Evolutionary conservation across 2,329 filamentous ascomycete genomes (phyloP).

Genomic region (Pseudocercospora musae): DNA sequence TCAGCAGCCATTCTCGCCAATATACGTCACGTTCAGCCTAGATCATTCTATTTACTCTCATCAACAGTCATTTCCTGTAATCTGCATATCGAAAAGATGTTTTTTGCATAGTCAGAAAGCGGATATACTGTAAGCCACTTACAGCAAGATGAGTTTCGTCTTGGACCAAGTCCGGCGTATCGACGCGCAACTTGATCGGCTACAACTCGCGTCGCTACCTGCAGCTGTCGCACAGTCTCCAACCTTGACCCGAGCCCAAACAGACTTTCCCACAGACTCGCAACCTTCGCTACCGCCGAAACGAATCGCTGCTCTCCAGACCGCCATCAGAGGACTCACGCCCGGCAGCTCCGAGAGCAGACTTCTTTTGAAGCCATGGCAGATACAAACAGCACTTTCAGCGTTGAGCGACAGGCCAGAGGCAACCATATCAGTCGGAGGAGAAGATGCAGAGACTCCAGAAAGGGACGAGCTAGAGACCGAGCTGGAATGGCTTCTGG

Average conservation of each 20-base stretch:
- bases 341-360: slow-evolving; percentile 26
- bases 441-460: slow-evolving; percentile 10
- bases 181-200: slow-evolving; percentile 56
- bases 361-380: slow-evolving; percentile 20
- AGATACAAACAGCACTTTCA: slow-evolving; percentile 12
- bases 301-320: slow-evolving; percentile 32
- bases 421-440: slow-evolving; percentile 12
- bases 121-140: background rate
- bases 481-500: slow-evolving; percentile 84
- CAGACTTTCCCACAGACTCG: slow-evolving; percentile 2
- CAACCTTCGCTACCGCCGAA: slow-evolving; percentile 21
- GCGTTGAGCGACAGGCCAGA: slow-evolving; percentile 15
- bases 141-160: slow-evolving; percentile 36
- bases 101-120: background rate
- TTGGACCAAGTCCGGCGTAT: slow-evolving; percentile 53
- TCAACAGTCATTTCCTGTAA: background rate
- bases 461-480: slow-evolving; percentile 56
- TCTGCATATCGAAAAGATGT: background rate
- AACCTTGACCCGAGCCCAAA: slow-evolving; percentile 8
- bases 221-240: slow-evolving; percentile 7
- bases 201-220: slow-evolving; percentile 47
- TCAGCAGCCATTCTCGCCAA: background rate
- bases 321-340: slow-evolving; percentile 29
- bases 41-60: background rate
- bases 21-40: no score